A percentile compares a stretch with the other conserved stretches of the same genome.
Evolutionary conservation across 495 filamentous ascomycete genomes (phyloP).

Genomic region (Geoglossum glabrum): DNA sequence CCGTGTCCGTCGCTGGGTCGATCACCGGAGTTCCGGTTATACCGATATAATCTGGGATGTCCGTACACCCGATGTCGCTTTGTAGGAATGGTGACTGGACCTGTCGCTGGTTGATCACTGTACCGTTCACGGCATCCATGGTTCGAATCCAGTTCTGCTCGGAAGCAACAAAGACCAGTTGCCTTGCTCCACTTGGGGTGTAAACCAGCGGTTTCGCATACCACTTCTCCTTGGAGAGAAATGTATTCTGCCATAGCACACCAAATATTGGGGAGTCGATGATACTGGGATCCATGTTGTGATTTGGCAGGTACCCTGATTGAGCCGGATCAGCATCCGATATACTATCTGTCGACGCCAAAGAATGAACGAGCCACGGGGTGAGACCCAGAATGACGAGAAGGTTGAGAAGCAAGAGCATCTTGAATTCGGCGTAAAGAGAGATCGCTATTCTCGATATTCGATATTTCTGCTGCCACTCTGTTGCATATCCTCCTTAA

Average conservation of each 20-base stretch:
- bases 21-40: slow-evolving; percentile 14
- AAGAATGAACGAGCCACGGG: slow-evolving; percentile 4
- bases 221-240: slow-evolving; percentile 13
- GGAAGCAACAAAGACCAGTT: slow-evolving; percentile 11
- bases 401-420: slow-evolving; percentile 1
- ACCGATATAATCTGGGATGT: slow-evolving; percentile 18
- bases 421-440: not conserved
- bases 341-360: slow-evolving; percentile 18
- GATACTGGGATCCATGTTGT: slow-evolving; percentile 25
- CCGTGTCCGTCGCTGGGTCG: slow-evolving; percentile 10
- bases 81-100: slow-evolving; percentile 19
- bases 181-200: not conserved
- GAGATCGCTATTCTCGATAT: no score
- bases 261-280: slow-evolving; percentile 19
- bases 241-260: slow-evolving; percentile 15
- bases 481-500: not conserved
- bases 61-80: slow-evolving; percentile 21
- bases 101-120: slow-evolving; percentile 13
- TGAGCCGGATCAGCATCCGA: slow-evolving; percentile 24
- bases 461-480: not conserved
- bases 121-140: slow-evolving; percentile 20
- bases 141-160: slow-evolving; percentile 19
- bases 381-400: slow-evolving; percentile 1
- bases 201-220: slow-evolving; percentile 1
- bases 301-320: slow-evolving; percentile 24